Evolutionary conservation across 208 protist genomes (phyloP), one percentile per base, ranked within the genome.

Genomic region (Wallacemonas collosoma): DNA sequence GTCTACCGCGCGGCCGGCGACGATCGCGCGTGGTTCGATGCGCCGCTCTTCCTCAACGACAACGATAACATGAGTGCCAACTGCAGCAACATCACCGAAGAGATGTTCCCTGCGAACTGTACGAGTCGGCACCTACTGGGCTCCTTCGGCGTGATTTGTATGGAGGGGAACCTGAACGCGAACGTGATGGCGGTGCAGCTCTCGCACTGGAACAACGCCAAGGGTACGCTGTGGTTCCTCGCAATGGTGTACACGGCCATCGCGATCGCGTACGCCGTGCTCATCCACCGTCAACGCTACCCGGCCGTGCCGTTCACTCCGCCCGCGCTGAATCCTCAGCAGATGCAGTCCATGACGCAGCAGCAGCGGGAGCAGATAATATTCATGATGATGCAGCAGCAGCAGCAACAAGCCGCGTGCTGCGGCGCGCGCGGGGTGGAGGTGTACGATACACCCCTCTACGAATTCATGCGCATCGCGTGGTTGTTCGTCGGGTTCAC

Each of bases 391-490:
- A 71, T 72, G 53, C 65, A 72, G 69, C 81, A 85, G 53, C 64
- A 74, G 44, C 69, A 61, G 4, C 57, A 73, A n/a, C 63, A 43
- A 14, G 53, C 39, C 6, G 77, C 73, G 68, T 82, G 75, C 74
- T 76, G 77, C 62, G 64, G 56, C 9, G 45, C 76, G 40, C 71
- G 65, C 60, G 71, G 80, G 12, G 76, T 92, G 55, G 80, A 93
- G 77, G 70, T 95, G 43, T 95, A 93, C 80, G 87, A 88, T 35
- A 95, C 91, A 2, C 87, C 88, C 12, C 90, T 89, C 47, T 95
- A 94, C 76, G 88, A 93, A 57, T 91, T 93, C 67, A 82, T 93
- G 58, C 88, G 91, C 69, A 61, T 92, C 54, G 91, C 87, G 51
- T 95, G 91, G 89, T 76, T 90, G 61, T 77, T 91, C 53, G 77